Evolutionary conservation across 495 filamentous ascomycete genomes (phyloP).

Genomic region (Podospora conica): DNA sequence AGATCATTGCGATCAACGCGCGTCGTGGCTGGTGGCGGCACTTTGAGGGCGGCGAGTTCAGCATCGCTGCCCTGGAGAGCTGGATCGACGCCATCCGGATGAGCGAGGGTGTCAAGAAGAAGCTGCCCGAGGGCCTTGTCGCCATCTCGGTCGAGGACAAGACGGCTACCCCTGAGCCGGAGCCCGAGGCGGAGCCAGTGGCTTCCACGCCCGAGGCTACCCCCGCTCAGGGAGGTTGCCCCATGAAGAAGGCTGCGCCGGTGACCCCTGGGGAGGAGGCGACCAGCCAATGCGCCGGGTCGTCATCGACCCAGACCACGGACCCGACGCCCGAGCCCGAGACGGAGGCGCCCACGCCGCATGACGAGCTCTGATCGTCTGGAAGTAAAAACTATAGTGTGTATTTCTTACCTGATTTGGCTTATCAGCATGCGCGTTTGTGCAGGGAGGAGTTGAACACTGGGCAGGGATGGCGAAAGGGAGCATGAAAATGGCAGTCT

Average conservation of each 20-base stretch:
- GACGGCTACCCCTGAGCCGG: constrained; percentile 32
- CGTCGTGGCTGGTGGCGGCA: constrained; percentile 79
- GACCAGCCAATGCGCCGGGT: constrained; percentile 21
- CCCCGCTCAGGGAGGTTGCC: constrained; percentile 12
- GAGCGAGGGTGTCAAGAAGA: constrained; percentile 76
- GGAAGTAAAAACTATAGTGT: background rate
- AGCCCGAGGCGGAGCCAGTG: constrained; percentile 33
- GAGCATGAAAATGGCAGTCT: constrained; percentile 2
- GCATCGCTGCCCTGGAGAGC: constrained; percentile 56
- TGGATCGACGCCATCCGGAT: constrained; percentile 88
- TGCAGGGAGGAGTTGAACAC: background rate
- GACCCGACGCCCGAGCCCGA: constrained; percentile 29
- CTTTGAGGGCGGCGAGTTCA: constrained; percentile 55
- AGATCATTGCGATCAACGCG: constrained; percentile 77
- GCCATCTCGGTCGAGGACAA: constrained; percentile 49
- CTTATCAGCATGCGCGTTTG: background rate
- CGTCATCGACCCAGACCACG: constrained; percentile 21
- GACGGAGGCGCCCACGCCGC: constrained; percentile 25
- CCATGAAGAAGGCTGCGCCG: constrained; percentile 20
- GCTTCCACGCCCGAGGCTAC: constrained; percentile 35
- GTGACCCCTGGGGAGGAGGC: constrained; percentile 30
- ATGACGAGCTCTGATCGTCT: constrained; percentile 40
- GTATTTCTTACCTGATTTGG: background rate
- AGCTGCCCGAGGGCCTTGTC: constrained; percentile 69
- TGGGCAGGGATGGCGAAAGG: background rate